These are phyloP conservation scores for Dovyalis caffra DNA, from an alignment of 345 rosid genomes.

Conservation along the genomic window DNA sequence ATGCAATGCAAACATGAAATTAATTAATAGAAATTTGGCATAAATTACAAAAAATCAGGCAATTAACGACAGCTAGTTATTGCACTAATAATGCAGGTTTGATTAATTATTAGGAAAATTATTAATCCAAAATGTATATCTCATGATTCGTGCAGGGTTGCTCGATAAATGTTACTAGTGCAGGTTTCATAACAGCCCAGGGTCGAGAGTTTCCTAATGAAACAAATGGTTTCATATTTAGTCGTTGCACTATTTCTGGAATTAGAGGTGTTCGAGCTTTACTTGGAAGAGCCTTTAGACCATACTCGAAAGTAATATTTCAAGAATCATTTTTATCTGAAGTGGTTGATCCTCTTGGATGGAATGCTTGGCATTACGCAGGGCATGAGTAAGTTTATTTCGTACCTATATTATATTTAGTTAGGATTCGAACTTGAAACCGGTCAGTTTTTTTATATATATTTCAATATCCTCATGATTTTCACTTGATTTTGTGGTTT, in stretches of 20 bases:
- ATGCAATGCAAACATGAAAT: too few species aligned
- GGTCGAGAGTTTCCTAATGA: conserved; percentile 9
- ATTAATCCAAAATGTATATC: not conserved
- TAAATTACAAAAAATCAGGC: too few species aligned
- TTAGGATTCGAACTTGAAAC: too few species aligned
- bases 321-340: not conserved
- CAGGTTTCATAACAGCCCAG: conserved; percentile 40
- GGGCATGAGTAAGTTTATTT: conserved; percentile 14
- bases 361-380: conserved; percentile 27
- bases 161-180: conserved; percentile 8
- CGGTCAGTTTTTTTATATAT: too few species aligned
- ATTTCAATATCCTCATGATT: too few species aligned
- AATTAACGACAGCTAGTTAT: too few species aligned
- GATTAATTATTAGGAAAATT: too few species aligned
- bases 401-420: too few species aligned
- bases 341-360: conserved; percentile 22
- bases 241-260: conserved; percentile 8
- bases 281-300: conserved; percentile 40
- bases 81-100: too few species aligned
- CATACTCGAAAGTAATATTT: conserved; percentile 36
- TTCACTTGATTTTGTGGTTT: not conserved
- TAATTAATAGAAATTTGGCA: too few species aligned
- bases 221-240: conserved; percentile 34
- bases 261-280: conserved; percentile 7
- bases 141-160: conserved; percentile 12